A percentile compares a stretch with the other conserved stretches of the same genome.
Evolutionary conservation across 495 filamentous ascomycete genomes (phyloP).

Genomic region (Annulohypoxylon stygium): DNA sequence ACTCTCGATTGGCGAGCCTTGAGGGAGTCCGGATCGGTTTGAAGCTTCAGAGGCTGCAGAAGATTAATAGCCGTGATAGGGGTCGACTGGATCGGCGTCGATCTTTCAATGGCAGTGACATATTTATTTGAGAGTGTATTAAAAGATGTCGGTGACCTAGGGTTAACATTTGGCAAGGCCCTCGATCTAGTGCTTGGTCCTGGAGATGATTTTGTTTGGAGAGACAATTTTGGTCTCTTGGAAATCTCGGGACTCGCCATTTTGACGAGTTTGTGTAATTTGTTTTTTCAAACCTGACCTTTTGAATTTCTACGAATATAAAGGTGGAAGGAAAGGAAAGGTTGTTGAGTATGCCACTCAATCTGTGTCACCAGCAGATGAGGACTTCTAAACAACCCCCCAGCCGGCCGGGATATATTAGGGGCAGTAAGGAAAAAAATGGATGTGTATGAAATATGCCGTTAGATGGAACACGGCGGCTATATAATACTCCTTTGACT

Average conservation of each 20-base stretch:
- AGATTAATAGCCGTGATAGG: slow-evolving; percentile 58
- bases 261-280: slow-evolving; percentile 13
- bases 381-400: slow-evolving; percentile 39
- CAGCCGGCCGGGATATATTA: slow-evolving; percentile 33
- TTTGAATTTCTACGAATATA: slow-evolving; percentile 11
- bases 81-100: slow-evolving; percentile 65
- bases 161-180: slow-evolving; percentile 61
- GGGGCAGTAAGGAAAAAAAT: slow-evolving; percentile 21
- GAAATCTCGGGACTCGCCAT: slow-evolving; percentile 45
- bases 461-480: slow-evolving; percentile 36
- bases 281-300: slow-evolving; percentile 10
- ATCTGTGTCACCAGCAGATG: slow-evolving; percentile 34
- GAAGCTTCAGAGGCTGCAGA: slow-evolving; percentile 60
- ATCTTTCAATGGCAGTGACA: slow-evolving; percentile 73
- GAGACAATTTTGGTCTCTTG: slow-evolving; percentile 81
- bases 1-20: slow-evolving; percentile 46
- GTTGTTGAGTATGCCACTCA: slow-evolving; percentile 25
- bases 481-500: slow-evolving; percentile 46
- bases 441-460: slow-evolving; percentile 23
- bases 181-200: slow-evolving; percentile 51
- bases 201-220: slow-evolving; percentile 71
- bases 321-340: slow-evolving; percentile 23
- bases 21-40: slow-evolving; percentile 53
- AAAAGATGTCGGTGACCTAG: slow-evolving; percentile 80
- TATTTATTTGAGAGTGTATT: slow-evolving; percentile 88